A percentile compares a stretch with the other conserved stretches of the same genome.
These are phyloP conservation scores for Artomyces pyxidatus DNA, from an alignment of 768 basidiomycete species.

Conservation along the genomic window DNA sequence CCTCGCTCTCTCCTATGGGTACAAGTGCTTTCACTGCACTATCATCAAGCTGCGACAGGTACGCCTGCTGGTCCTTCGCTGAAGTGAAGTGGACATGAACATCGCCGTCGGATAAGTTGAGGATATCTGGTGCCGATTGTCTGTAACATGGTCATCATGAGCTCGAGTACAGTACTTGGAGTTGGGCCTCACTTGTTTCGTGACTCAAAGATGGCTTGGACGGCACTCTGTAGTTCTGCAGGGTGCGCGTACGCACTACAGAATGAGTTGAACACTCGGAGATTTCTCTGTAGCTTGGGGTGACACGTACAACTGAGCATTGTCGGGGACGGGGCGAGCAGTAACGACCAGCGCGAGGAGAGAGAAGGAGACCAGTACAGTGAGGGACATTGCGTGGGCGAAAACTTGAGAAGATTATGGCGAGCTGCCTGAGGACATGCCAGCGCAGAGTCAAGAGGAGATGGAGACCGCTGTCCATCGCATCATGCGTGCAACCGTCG, in stretches of 20 bases:
- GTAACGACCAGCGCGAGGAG: slow-evolving; percentile 38
- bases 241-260: slow-evolving; percentile 10
- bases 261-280: no score
- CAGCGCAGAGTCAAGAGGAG: no score
- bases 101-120: slow-evolving; percentile 17
- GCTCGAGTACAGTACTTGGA: slow-evolving; percentile 1
- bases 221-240: slow-evolving; percentile 21
- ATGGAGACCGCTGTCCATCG: no score
- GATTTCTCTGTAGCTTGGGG: neutral
- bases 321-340: slow-evolving; percentile 29
- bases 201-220: slow-evolving; percentile 30
- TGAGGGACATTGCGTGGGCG: slow-evolving; percentile 26
- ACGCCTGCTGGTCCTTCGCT: slow-evolving; percentile 23
- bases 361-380: slow-evolving; percentile 30
- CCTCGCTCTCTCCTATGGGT: slow-evolving; percentile 17
- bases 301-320: slow-evolving; percentile 22
- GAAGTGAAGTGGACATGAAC: slow-evolving; percentile 25
- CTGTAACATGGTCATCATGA: slow-evolving; percentile 4
- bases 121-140: slow-evolving; percentile 16
- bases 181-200: slow-evolving; percentile 26
- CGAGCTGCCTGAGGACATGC: neutral
- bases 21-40: slow-evolving; percentile 23
- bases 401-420: neutral
- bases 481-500: no score
- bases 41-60: slow-evolving; percentile 22